A percentile compares a stretch with the other conserved stretches of the same genome.
These are phyloP conservation scores for Tulasnella sp. DNA, from an alignment of 768 basidiomycete genomes.

Conservation along the genomic window DNA sequence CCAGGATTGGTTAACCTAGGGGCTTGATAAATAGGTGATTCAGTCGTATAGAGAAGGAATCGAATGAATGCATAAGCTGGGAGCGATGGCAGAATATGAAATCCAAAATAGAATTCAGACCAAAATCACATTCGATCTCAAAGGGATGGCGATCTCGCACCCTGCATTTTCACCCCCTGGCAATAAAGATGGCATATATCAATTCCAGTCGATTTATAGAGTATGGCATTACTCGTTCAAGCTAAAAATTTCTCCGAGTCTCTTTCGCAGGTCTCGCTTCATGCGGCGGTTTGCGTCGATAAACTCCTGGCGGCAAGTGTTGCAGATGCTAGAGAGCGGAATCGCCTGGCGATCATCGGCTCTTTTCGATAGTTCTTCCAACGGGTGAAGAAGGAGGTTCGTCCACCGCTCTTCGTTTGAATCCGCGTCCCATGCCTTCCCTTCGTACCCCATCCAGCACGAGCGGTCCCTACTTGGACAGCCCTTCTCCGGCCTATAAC, in stretches of 20 bases:
- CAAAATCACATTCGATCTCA: too few species aligned
- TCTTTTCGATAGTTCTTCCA: not conserved
- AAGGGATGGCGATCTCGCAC: too few species aligned
- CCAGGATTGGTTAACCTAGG: too few species aligned
- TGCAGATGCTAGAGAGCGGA: not conserved
- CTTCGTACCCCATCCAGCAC: not conserved
- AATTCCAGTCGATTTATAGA: too few species aligned
- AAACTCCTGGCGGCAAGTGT: not conserved
- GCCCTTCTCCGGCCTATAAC: not conserved
- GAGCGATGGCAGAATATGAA: too few species aligned
- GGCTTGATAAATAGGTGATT: too few species aligned
- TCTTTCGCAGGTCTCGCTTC: not conserved
- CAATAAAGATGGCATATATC: not conserved
- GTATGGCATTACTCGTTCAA: not conserved
- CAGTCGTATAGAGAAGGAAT: too few species aligned
- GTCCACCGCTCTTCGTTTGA: not conserved
- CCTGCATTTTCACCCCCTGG: too few species aligned
- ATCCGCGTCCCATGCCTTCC: not conserved
- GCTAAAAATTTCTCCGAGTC: not conserved
- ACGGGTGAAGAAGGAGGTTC: not conserved
- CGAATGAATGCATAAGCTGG: too few species aligned
- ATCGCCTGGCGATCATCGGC: not conserved
- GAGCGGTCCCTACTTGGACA: not conserved
- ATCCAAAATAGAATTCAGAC: too few species aligned
- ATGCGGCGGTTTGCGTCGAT: not conserved